A percentile compares a stretch with the other conserved stretches of the same genome.
Evolutionary conservation across 352 stramenopile genomes (phyloP).

Genomic region (Phytopythium mirpurense): DNA sequence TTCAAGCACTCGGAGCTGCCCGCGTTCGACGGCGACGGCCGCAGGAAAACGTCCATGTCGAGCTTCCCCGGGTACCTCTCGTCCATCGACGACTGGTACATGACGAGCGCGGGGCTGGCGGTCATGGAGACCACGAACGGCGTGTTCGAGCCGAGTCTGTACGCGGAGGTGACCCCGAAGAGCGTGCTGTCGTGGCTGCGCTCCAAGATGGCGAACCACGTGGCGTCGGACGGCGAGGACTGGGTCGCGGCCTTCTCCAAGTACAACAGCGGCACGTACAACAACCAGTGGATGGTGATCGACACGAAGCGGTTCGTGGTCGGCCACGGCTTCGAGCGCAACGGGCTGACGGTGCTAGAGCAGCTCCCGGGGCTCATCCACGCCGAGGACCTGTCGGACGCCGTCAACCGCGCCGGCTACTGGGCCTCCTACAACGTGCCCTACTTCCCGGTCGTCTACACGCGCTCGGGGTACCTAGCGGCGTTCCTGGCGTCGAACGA

Average conservation of each 20-base stretch:
- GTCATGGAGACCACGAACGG: constrained; percentile 74
- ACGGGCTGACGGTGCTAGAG: constrained; percentile 63
- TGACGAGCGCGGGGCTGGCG: constrained; percentile 39
- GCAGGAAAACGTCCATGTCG: constrained; percentile 58
- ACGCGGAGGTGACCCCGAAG: constrained; percentile 35
- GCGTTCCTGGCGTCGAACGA: constrained; percentile 31
- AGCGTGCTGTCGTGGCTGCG: constrained; percentile 66
- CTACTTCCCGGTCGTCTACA: constrained; percentile 61
- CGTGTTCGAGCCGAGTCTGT: constrained; percentile 50
- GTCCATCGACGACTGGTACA: constrained; percentile 81
- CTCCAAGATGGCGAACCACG: constrained; percentile 44
- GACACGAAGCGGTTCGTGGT: constrained; percentile 53
- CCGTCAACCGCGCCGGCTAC: constrained; percentile 54
- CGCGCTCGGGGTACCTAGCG: constrained; percentile 39
- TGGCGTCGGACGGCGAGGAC: constrained; percentile 33
- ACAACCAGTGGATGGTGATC: constrained; percentile 84
- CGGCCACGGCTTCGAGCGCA: constrained; percentile 28
- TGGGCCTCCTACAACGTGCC: constrained; percentile 84
- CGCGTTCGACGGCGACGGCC: constrained; percentile 13
- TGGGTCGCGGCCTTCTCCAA: constrained; percentile 46
- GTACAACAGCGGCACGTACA: constrained; percentile 77
- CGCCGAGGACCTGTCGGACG: constrained; percentile 42
- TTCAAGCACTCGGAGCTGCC: constrained; percentile 81
- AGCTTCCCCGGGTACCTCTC: constrained; percentile 72
- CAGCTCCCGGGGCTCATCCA: constrained; percentile 60